These are phyloP conservation scores for Sequoiadendron giganteum DNA, from an alignment of 75 land plant genomes.

Conservation along the genomic window DNA sequence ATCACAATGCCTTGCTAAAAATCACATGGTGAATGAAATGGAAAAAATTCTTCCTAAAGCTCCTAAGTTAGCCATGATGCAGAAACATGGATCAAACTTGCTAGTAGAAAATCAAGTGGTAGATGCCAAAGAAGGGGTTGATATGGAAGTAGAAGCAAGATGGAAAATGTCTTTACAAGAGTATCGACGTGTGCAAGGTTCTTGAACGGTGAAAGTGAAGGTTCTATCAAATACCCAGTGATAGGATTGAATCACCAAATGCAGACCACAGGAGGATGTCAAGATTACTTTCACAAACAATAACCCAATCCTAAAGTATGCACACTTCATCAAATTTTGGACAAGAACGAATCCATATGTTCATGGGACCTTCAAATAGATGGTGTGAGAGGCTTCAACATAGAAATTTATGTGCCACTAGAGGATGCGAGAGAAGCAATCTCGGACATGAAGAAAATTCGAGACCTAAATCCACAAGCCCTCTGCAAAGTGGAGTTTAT, in stretches of 20 bases:
- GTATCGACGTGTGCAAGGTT: slow-evolving; percentile 6
- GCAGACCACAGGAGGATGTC: slow-evolving; percentile 20
- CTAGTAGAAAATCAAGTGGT: not conserved
- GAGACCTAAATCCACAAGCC: slow-evolving; percentile 15
- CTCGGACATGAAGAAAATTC: slow-evolving; percentile 9
- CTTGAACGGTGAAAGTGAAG: not conserved
- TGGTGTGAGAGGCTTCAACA: not conserved
- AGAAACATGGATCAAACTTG: not conserved
- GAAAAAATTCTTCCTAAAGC: not conserved
- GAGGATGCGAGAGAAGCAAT: not conserved
- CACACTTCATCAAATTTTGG: not conserved
- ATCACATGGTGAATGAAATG: not conserved
- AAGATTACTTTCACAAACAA: not conserved
- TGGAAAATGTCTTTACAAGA: no score
- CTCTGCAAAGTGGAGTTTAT: not conserved
- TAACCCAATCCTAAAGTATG: not conserved
- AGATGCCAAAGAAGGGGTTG: not conserved
- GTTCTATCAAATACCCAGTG: slow-evolving; percentile 15
- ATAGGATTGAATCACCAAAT: slow-evolving; percentile 22
- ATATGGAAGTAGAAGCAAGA: no score
- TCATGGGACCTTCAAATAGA: slow-evolving; percentile 13
- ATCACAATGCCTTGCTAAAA: not conserved
- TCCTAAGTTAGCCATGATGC: not conserved
- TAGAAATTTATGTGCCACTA: slow-evolving; percentile 6
- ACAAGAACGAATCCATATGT: slow-evolving; percentile 12